These are phyloP conservation scores for Fusarium sp. DNA, from an alignment of 2,329 filamentous ascomycete genomes.

Conservation along the genomic window DNA sequence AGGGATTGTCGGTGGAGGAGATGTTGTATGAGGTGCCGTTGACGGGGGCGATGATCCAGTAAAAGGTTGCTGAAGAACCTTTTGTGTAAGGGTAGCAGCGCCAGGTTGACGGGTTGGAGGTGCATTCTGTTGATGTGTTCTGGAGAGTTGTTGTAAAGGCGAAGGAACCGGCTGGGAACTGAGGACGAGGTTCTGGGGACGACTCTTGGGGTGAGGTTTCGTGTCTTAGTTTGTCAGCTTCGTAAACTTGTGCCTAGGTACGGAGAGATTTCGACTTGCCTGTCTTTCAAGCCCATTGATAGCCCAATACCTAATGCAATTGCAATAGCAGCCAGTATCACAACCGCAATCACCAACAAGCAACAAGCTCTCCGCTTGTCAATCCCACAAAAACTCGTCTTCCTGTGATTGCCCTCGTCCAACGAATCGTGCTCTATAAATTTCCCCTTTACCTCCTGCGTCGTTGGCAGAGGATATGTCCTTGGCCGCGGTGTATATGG, in stretches of 20 bases:
- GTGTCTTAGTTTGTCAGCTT: conserved; percentile 14
- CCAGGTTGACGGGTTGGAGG: conserved; percentile 68
- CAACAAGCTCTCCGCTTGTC: conserved; percentile 47
- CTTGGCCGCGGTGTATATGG: conserved; percentile 41
- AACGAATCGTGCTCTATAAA: conserved; percentile 23
- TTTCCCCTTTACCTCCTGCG: conserved; percentile 33
- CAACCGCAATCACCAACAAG: conserved; percentile 46
- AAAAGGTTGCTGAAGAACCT: conserved; percentile 63
- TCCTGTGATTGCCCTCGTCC: conserved; percentile 25
- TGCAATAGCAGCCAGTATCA: conserved; percentile 48
- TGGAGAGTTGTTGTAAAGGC: conserved; percentile 68
- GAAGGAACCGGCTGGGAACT: conserved; percentile 72
- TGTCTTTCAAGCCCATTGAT: conserved; percentile 53
- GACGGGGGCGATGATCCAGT: conserved; percentile 67
- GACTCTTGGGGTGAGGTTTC: conserved; percentile 6
- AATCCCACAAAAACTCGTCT: conserved; percentile 14
- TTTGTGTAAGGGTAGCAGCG: conserved; percentile 67
- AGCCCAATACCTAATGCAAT: conserved; percentile 56
- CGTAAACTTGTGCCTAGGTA: not conserved
- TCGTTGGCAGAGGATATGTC: conserved; percentile 20
- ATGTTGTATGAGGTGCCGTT: conserved; percentile 59
- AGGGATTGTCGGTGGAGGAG: conserved; percentile 66
- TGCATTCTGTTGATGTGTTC: conserved; percentile 65
- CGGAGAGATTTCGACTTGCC: conserved; percentile 44
- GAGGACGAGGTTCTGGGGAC: conserved; percentile 18